A percentile compares a stretch with the other conserved stretches of the same genome.
phyloP scores from a whole-genome alignment of 2,329 filamentous ascomycete genomes.

The Didymella exigua region DNA sequence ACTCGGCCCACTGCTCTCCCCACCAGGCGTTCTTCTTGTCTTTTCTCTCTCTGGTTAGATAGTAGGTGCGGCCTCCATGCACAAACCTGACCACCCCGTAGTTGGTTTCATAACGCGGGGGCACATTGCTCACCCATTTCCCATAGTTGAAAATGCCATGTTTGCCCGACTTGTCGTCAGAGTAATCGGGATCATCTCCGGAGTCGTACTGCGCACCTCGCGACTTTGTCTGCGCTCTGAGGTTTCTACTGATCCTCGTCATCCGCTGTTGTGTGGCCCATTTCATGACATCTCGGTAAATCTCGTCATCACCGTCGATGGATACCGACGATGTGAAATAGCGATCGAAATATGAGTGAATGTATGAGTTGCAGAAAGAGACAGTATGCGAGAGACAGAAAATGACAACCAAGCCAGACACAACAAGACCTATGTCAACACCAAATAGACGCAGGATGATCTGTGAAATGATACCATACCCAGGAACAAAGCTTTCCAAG shows the following conservation, averaged over 20 bases:
- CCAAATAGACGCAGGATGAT: conserved; percentile 51
- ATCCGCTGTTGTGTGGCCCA: conserved; percentile 53
- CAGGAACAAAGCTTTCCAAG: conserved; percentile 58
- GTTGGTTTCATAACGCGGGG: conserved; percentile 57
- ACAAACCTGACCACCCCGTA: conserved; percentile 54
- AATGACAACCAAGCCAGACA: conserved; percentile 51
- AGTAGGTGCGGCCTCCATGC: conserved; percentile 49
- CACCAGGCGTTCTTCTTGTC: conserved; percentile 31
- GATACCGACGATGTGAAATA: conserved; percentile 52
- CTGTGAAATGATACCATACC: conserved; percentile 56
- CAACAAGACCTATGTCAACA: conserved; percentile 56
- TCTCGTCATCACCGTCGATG: conserved; percentile 53
- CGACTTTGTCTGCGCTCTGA: conserved; percentile 50
- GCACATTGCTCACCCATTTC: conserved; percentile 55
- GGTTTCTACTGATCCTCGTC: conserved; percentile 43
- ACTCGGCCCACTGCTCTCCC: conserved; percentile 47
- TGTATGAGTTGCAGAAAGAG: conserved; percentile 45
- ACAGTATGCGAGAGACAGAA: conserved; percentile 41
- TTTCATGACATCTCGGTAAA: conserved; percentile 51
- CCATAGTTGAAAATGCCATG: conserved; percentile 57
- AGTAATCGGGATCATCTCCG: conserved; percentile 42
- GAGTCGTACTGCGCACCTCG: conserved; percentile 41
- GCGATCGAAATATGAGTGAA: conserved; percentile 7
- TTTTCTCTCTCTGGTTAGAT: conserved; percentile 49
- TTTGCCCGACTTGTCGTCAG: conserved; percentile 47